Evolutionary conservation across 306 rosid genomes (phyloP), one percentile per base, ranked within the genome.

Genomic region (Pyrus betulifolia): DNA sequence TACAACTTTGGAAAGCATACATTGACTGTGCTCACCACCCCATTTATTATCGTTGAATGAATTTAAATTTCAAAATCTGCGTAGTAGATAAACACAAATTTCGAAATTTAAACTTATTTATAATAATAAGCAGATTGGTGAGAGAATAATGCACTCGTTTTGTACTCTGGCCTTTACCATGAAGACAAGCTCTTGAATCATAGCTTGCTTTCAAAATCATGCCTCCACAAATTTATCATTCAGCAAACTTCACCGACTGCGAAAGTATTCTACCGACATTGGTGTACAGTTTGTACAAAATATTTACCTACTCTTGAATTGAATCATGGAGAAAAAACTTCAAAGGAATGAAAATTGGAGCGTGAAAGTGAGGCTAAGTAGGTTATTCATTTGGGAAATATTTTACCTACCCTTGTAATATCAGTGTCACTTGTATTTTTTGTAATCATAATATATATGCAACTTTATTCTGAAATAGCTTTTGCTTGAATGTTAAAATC

Each of bases 281-380:
- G 18, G 33, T 64, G 69, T 35, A 31, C 44, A 17, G 8, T 30
- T 6, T 64, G 44, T 31, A 64, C 42, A 7, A 38, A 38, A 38
- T 38, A 42, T 67, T 64, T 63, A 22, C 70, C 51, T 27, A 65
- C 35, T 2, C 27, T 27, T 13, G 55, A 22, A 22, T 21, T 57
- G 62, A 51, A 75, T 75, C 15, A 75, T 75, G 78, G 10, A 31
- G 38, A 13, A 68, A 65, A 75, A 63, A 75, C 72, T 52, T 66
- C 10, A 28, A 75, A 60, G 69, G 55, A 28, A 52, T 21, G 21
- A 45, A 45, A 30, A 44, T 74, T 59, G 64, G 31, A 65, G 79
- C 38, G 33, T 65, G 72, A 51, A 51, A 51, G 54, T 49, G 38
- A 46, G 71, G 4, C 15, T 15, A 31, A 64, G 44, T 64, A 64